Evolutionary conservation across 192 early-diverging fungal genomes (phyloP).

Genomic region (Backusella westeae): DNA sequence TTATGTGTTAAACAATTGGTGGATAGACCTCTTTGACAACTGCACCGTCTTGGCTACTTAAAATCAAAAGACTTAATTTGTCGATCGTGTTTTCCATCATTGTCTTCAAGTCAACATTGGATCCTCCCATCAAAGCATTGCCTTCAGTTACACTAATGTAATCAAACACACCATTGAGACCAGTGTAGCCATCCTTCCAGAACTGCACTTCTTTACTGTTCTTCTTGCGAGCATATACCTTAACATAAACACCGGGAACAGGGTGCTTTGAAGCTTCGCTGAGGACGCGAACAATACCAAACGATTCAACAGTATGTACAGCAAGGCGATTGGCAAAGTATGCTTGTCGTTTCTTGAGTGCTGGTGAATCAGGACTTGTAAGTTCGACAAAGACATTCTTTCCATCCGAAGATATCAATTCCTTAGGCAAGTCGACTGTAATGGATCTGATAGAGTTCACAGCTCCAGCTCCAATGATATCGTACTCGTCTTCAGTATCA

Average conservation of each 20-base stretch:
- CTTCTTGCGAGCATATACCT: conserved; percentile 45
- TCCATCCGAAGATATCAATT: neutral
- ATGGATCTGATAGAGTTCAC: neutral
- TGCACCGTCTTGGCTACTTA: conserved; percentile 17
- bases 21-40: conserved; percentile 31
- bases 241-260: conserved; percentile 46
- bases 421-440: neutral
- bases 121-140: conserved; percentile 20
- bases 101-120: neutral
- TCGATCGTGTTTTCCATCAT: conserved; percentile 5
- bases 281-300: conserved; percentile 39
- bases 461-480: neutral
- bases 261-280: conserved; percentile 29
- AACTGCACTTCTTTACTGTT: conserved; percentile 25
- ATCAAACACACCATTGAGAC: conserved; percentile 46
- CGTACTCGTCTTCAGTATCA: neutral
- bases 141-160: conserved; percentile 43
- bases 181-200: conserved; percentile 56
- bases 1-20: conserved; percentile 7
- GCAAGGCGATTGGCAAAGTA: conserved; percentile 42
- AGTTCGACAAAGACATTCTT: conserved; percentile 32
- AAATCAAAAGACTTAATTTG: conserved; percentile 26
- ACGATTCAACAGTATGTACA: conserved; percentile 37
- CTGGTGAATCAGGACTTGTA: conserved; percentile 24
- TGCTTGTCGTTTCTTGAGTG: conserved; percentile 31